Evolutionary conservation across 179 eudicot genomes (phyloP).

Genomic region (Nepenthes alata): DNA sequence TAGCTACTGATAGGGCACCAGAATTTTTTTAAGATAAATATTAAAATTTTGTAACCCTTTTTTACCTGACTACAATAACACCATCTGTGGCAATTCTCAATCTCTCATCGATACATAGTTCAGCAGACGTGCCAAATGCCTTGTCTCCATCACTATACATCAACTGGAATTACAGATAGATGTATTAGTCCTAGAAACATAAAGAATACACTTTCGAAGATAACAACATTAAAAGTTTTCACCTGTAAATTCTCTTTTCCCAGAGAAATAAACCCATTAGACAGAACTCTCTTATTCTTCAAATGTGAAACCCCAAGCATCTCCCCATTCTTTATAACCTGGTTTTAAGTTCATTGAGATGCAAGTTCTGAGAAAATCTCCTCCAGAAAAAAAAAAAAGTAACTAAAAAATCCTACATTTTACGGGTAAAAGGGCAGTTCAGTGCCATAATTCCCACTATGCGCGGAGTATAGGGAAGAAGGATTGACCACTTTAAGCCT

Average conservation of each 20-base stretch:
- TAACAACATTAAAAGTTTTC: slow-evolving; percentile 7
- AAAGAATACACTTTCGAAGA: neutral
- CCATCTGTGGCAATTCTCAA: slow-evolving; percentile 86
- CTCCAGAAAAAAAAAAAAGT: too few species aligned
- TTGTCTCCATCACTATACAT: slow-evolving; percentile 99
- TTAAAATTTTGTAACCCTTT: neutral
- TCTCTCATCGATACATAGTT: slow-evolving; percentile 89
- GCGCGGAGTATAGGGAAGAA: too few species aligned
- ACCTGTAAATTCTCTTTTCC: slow-evolving; percentile 97
- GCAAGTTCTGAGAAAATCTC: too few species aligned
- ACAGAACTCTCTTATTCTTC: slow-evolving; percentile 75
- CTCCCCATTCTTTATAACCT: slow-evolving; percentile 99
- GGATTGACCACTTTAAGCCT: too few species aligned
- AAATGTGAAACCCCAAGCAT: slow-evolving; percentile 98
- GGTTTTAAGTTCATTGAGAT: slow-evolving; percentile 3
- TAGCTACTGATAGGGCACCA: slow-evolving; percentile 4
- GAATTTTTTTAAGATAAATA: neutral
- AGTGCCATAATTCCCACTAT: too few species aligned
- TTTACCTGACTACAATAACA: slow-evolving; percentile 74
- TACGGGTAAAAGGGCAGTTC: too few species aligned
- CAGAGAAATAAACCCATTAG: slow-evolving; percentile 73
- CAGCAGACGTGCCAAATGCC: slow-evolving; percentile 89
- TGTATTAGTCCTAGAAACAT: slow-evolving; percentile 8
- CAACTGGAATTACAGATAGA: slow-evolving; percentile 37
- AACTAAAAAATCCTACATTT: too few species aligned